A percentile compares a stretch with the other conserved stretches of the same genome.
Evolutionary conservation across 208 protist species (phyloP).

Genomic region (Trypanosoma avium): DNA sequence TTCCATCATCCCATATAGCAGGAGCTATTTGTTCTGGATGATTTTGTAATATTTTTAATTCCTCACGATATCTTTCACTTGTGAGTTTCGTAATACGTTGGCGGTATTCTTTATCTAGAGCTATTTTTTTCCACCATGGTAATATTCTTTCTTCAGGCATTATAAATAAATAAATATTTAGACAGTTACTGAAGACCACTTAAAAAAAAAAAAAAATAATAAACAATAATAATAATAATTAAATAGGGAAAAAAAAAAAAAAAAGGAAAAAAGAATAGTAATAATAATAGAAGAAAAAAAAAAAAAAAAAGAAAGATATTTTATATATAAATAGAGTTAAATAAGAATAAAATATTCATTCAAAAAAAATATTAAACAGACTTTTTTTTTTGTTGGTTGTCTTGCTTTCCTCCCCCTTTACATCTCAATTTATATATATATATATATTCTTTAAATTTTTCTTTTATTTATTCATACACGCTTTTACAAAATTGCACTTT

Average conservation of each 20-base stretch:
- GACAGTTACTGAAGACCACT: too few species aligned
- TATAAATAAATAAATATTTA: too few species aligned
- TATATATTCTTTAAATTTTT: neutral
- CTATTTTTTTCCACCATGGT: slow-evolving; percentile 83
- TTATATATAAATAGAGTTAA: neutral
- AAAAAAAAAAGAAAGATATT: neutral
- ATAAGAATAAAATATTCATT: neutral
- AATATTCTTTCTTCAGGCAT: too few species aligned
- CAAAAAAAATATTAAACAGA: neutral
- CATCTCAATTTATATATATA: too few species aligned
- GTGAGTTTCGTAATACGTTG: slow-evolving; percentile 43
- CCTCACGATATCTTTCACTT: slow-evolving; percentile 48
- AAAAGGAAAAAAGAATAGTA: slow-evolving; percentile 2
- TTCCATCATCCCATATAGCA: slow-evolving; percentile 24
- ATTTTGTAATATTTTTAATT: slow-evolving; percentile 45
- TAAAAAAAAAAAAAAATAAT: neutral
- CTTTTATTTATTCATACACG: slow-evolving; percentile 28
- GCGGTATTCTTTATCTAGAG: slow-evolving; percentile 55
- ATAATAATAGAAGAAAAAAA: slow-evolving; percentile 8
- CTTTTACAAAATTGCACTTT: slow-evolving; percentile 59
- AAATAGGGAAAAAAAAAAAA: slow-evolving; percentile 7
- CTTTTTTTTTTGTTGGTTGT: slow-evolving; percentile 16
- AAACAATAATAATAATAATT: neutral
- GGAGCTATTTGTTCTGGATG: slow-evolving; percentile 45
- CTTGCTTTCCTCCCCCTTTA: neutral